phyloP scores from a whole-genome alignment of 805 yeast genomes.

The Saccharomycopsis sp. region DNA sequence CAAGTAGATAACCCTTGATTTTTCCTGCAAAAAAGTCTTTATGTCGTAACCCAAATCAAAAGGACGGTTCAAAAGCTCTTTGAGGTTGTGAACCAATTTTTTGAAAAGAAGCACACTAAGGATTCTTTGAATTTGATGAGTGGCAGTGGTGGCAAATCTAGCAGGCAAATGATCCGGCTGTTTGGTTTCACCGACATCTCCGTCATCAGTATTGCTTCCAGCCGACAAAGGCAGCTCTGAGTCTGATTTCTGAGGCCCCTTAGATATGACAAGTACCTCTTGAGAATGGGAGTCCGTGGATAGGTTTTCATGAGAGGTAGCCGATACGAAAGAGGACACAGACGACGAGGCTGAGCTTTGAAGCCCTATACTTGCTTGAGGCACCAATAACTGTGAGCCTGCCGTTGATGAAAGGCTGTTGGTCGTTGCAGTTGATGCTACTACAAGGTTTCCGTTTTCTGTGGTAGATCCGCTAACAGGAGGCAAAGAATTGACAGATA shows the following conservation, averaged over 20 bases:
- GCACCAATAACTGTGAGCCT: background rate
- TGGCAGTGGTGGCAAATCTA: background rate
- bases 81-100: background rate
- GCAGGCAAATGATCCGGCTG: background rate
- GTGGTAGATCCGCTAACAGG: background rate
- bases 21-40: constrained; percentile 57
- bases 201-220: background rate
- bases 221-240: background rate
- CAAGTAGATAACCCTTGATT: constrained; percentile 71
- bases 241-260: background rate
- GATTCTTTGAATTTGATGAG: background rate
- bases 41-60: constrained; percentile 73
- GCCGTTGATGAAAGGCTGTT: background rate
- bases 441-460: too few relatives aligned
- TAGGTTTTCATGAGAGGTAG: background rate
- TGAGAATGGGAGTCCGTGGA: background rate
- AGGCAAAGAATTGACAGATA: constrained; percentile 12
- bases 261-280: background rate
- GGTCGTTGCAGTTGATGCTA: background rate
- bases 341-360: constrained; percentile 14
- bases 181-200: background rate
- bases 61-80: constrained; percentile 57
- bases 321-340: constrained; percentile 14
- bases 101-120: background rate
- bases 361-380: constrained; percentile 18